Evolutionary conservation across 306 rosid genomes (phyloP).

Genomic region (Gynostemma pentaphyllum): DNA sequence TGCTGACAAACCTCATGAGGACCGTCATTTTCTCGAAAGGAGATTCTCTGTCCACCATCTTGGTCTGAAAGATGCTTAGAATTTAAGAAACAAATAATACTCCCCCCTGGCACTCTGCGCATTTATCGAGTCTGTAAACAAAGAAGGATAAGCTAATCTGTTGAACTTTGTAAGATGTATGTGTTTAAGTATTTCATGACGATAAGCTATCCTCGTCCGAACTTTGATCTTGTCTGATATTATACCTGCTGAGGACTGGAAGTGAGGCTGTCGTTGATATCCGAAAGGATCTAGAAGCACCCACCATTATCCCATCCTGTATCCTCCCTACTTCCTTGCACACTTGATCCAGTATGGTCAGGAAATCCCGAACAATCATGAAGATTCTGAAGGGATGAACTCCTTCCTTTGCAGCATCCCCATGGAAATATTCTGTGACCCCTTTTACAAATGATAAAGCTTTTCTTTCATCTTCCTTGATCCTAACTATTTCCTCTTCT

Average conservation of each 20-base stretch:
- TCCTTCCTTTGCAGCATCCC: constrained; percentile 76
- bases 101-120: neutral
- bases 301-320: constrained; percentile 72
- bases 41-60: constrained; percentile 1
- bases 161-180: neutral
- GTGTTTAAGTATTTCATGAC: constrained; percentile 26
- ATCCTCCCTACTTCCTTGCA: constrained; percentile 91
- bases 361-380: constrained; percentile 88
- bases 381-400: constrained; percentile 94
- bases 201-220: constrained; percentile 93
- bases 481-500: constrained; percentile 56
- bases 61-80: neutral
- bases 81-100: neutral
- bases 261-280: constrained; percentile 63
- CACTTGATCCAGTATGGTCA: constrained; percentile 64
- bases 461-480: constrained; percentile 64
- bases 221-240: constrained; percentile 49
- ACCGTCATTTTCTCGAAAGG: neutral
- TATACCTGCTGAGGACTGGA: constrained; percentile 82
- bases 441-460: constrained; percentile 77
- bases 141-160: neutral
- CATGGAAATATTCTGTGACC: constrained; percentile 85
- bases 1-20: neutral
- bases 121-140: neutral
- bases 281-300: constrained; percentile 81